Percentiles rank a stretch among this genome's conserved stretches.
phyloP scores from a whole-genome alignment of 495 filamentous ascomycete genomes.

The Hypoxylon lienhwacheense region DNA sequence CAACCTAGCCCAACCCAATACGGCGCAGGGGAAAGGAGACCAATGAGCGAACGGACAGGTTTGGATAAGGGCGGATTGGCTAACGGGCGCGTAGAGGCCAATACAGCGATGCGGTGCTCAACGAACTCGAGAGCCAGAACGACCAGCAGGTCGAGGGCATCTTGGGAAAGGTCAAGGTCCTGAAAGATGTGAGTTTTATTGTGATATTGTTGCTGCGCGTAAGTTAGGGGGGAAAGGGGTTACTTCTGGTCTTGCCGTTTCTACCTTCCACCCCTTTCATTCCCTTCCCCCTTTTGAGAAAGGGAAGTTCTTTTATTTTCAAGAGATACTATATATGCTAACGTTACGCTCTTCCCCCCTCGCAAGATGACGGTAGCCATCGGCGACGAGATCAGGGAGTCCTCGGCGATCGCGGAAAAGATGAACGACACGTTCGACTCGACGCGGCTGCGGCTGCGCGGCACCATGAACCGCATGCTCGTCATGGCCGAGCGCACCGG shows the following conservation, averaged over 20 bases:
- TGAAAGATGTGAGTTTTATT: slow-evolving; percentile 77
- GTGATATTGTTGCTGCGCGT: slow-evolving; percentile 23
- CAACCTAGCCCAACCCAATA: neutral
- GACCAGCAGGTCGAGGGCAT: slow-evolving; percentile 89
- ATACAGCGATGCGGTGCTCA: slow-evolving; percentile 90
- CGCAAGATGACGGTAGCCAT: slow-evolving; percentile 80
- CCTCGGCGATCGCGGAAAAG: slow-evolving; percentile 77
- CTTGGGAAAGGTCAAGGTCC: slow-evolving; percentile 81
- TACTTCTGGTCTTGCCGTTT: slow-evolving; percentile 6
- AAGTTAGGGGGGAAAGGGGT: slow-evolving; percentile 9
- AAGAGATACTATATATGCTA: slow-evolving; percentile 13
- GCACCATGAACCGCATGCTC: slow-evolving; percentile 97
- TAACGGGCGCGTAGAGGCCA: slow-evolving; percentile 64
- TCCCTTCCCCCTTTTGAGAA: neutral
- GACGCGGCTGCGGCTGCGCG: slow-evolving; percentile 73
- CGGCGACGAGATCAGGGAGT: slow-evolving; percentile 89
- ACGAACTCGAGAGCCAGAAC: slow-evolving; percentile 93
- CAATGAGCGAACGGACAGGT: neutral
- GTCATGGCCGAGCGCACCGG: slow-evolving; percentile 93
- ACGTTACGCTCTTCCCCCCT: neutral
- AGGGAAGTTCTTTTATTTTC: too few relatives aligned
- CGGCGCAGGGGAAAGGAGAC: too few relatives aligned
- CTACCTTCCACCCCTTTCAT: neutral
- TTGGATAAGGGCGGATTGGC: too few relatives aligned
- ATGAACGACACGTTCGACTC: slow-evolving; percentile 92